These are phyloP conservation scores for Rhizopus arrhizus DNA, from an alignment of 371 early-diverging fungal species.

Conservation along the genomic window DNA sequence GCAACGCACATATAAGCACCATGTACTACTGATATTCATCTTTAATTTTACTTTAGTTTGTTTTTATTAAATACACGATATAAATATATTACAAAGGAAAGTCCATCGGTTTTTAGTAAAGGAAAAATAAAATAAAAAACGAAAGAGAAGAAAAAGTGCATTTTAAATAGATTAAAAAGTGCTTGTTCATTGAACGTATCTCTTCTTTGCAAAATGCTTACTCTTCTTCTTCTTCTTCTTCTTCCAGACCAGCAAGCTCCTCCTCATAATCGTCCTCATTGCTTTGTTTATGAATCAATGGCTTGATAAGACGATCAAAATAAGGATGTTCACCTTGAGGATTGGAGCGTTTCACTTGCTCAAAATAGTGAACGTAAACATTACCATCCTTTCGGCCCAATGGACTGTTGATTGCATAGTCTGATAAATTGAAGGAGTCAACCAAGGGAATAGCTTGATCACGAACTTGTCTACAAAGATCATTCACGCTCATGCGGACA, in stretches of 20 bases:
- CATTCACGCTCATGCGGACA: constrained; percentile 65
- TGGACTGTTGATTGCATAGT: constrained; percentile 89
- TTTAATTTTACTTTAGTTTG: too few species aligned
- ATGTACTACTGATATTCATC: too few species aligned
- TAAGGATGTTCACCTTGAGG: constrained; percentile 78
- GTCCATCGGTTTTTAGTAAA: too few species aligned
- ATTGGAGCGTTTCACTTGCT: constrained; percentile 76
- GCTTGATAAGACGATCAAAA: constrained; percentile 80
- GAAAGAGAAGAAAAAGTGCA: too few species aligned
- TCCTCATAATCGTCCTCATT: constrained; percentile 60
- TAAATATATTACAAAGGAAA: too few species aligned
- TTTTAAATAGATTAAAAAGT: too few species aligned
- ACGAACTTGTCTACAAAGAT: constrained; percentile 71
- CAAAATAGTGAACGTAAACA: constrained; percentile 87
- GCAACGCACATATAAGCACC: too few species aligned
- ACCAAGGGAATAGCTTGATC: constrained; percentile 83
- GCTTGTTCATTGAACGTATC: too few species aligned
- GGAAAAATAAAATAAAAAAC: too few species aligned
- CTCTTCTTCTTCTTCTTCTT: constrained; percentile 39
- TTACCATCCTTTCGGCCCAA: constrained; percentile 88
- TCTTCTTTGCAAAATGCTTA: background rate
- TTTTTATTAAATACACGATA: too few species aligned
- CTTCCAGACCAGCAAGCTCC: constrained; percentile 38
- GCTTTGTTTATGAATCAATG: constrained; percentile 71
- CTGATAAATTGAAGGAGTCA: constrained; percentile 86